Percentiles rank a stretch among this genome's conserved stretches.
Conservation (phyloP, 1,139 yeast species). For the Starmera stellimalicola region DNA sequence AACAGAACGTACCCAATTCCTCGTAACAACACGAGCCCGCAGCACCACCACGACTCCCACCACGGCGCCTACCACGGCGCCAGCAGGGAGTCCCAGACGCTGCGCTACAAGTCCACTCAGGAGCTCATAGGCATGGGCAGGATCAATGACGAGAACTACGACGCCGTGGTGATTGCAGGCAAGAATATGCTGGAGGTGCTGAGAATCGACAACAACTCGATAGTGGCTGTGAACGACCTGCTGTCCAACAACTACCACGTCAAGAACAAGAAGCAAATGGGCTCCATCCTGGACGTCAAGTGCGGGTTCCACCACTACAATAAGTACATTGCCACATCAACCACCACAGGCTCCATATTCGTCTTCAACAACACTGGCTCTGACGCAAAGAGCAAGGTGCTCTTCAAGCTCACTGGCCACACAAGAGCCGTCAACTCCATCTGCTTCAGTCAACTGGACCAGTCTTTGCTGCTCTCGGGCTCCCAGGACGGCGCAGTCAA, state of each 20-base stretch:
- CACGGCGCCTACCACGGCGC: conserved; percentile 1
- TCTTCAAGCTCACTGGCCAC: conserved; percentile 54
- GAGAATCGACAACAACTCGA: conserved; percentile 29
- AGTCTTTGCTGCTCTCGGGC: conserved; percentile 64
- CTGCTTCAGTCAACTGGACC: conserved; percentile 52
- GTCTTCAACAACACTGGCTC: conserved; percentile 31
- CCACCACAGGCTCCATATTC: conserved; percentile 41
- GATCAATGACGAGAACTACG: conserved; percentile 25
- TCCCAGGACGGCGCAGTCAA: conserved; percentile 87
- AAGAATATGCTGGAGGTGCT: conserved; percentile 45
- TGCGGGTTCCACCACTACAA: conserved; percentile 36
- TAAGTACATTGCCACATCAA: conserved; percentile 36
- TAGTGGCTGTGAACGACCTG: conserved; percentile 23
- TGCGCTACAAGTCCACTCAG: conserved; percentile 9
- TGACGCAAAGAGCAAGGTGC: conserved; percentile 31
- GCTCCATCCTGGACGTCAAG: conserved; percentile 37
- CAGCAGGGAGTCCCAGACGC: not conserved
- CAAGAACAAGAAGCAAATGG: conserved; percentile 32
- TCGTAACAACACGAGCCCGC: too few relatives aligned
- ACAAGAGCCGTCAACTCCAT: conserved; percentile 75
- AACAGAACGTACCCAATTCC: conserved; percentile 6
- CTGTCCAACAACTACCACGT: conserved; percentile 18
- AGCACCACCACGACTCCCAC: not conserved
- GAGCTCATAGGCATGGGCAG: conserved; percentile 15
- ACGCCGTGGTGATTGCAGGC: conserved; percentile 49